Evolutionary conservation across 225 moss, liverwort and hornwort species (phyloP), one percentile per base, ranked within the genome.

Genomic region (Marchantia polymorpha): DNA sequence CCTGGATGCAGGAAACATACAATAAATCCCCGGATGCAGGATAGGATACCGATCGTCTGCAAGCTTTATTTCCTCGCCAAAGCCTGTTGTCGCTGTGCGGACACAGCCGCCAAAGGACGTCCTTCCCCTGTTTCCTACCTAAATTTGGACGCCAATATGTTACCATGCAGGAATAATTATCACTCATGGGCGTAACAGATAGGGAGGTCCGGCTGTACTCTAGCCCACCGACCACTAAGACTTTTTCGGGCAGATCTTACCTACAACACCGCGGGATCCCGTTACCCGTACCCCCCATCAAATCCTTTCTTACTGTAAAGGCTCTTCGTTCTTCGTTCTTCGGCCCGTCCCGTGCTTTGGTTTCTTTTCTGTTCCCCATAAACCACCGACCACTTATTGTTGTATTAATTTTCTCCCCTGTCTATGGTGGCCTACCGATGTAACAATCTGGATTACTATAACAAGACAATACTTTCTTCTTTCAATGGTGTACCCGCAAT

Each of bases 151-250:
- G 7, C 16, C 8, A n/a, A 63, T 23, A 14, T 20, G 55, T 55
- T 55, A 19, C 63, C 63, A 63, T 63, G 63, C 63, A 66, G 26
- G 66, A 27, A 66, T 27, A 66, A 66, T 30, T 66, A 66, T 66
- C 66, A 29, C 0, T 66, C 66, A 66, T 30, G 66, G 66, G 66
- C 3, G 26, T 66, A 66, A 27, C 66, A 27, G 12, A 26, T 27
- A 66, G 27, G 27, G 30, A 15, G 16, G 47, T 46, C 4, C 1
- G 19, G 27, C 69, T 46, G 39, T 69, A 69, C 69, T 71, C 48
- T 49, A 71, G 71, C 71, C 71, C 71, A 71, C 71, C 71, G 71
- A 71, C 71, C 71, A 71, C 71, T 48, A 71, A 47, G 71, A 49
- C 71, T 23, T 23, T 69, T 46, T 13, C 60, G 60, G 64, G 27